Base-by-base conservation (phyloP, 2,329 filamentous ascomycete genomes). In the Ceratocystis eucalypticola region DNA sequence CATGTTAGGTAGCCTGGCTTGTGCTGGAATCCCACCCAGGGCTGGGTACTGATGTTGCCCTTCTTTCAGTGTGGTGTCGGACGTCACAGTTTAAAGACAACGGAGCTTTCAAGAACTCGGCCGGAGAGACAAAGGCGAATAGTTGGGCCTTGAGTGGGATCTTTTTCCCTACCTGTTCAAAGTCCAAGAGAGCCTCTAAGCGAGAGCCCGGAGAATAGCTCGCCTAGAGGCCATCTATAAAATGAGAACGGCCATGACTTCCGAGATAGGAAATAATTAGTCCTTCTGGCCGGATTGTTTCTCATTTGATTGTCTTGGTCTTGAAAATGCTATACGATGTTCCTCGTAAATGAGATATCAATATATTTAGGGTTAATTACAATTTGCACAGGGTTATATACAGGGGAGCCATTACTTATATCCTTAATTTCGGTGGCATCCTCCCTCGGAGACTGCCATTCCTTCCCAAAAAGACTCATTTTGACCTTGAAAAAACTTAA, bases 191-290 rank as follows among this genome's bases (percentile, higher is more conserved):
- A 17, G 20, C 28, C 12, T 33, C 2, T 30, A 59, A 33, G 53
- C 28, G 53, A 33, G 28, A 30, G 25, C 28, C 7, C 10, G 37
- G 25, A 45, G 45, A 63, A n/a, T 15, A 17, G 45, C 41, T 8
- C 45, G 15, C 22, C 3, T 37, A 25, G 17, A n/a, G 10, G 59
- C 30, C 8, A n/a, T 62, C 45, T 28, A 30, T 48, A 46, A 46
- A 45, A 46, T 62, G 20, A 62, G 22, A 22, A 10, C 44, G 61
- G 61, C 12, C 61, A 62, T 62, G 61, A 62, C 61, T 62, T 62
- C 61, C 45, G n/a, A 48, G 61, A 48, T 62, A 30, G 61, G 44
- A 12, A 62, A 62, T 15, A 57, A 30, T 15, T 30, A 7, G 10
- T 50, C 1, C 8, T 22, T 50, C n/a, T 12, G 1, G 6, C 3